Percentiles rank a stretch among this genome's conserved stretches.
Conservation (phyloP, 768 basidiomycete species). For the Leucocoprinus birnbaumii region DNA sequence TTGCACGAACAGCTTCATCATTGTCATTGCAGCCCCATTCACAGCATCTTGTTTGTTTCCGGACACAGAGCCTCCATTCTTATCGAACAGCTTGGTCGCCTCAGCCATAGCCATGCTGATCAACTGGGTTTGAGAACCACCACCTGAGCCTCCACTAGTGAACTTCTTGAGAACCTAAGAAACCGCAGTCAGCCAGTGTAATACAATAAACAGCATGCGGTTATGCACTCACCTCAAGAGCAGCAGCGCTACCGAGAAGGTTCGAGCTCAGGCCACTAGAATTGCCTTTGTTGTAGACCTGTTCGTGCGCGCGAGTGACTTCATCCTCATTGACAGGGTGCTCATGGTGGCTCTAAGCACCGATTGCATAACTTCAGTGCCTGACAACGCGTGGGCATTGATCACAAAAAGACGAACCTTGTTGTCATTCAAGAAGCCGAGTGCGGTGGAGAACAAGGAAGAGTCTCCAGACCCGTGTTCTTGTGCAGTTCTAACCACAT, state of each 20-base stretch:
- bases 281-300: slow-evolving; percentile 56
- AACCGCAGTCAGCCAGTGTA: background rate
- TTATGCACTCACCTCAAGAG: slow-evolving; percentile 50
- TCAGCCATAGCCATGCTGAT: slow-evolving; percentile 88
- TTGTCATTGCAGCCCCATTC: slow-evolving; percentile 81
- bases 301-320: slow-evolving; percentile 56
- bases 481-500: slow-evolving; percentile 56
- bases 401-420: slow-evolving; percentile 33
- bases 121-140: slow-evolving; percentile 57
- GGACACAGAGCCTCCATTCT: slow-evolving; percentile 57
- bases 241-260: slow-evolving; percentile 75
- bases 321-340: slow-evolving; percentile 66
- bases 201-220: background rate
- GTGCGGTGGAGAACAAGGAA: slow-evolving; percentile 53
- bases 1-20: slow-evolving; percentile 80
- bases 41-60: slow-evolving; percentile 83
- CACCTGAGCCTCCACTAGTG: slow-evolving; percentile 43
- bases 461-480: slow-evolving; percentile 53
- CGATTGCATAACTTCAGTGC: background rate
- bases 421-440: slow-evolving; percentile 50
- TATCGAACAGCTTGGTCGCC: slow-evolving; percentile 72
- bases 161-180: slow-evolving; percentile 63
- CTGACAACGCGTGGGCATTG: background rate
- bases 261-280: slow-evolving; percentile 53
- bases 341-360: slow-evolving; percentile 44